A percentile compares a stretch with the other conserved stretches of the same genome.
phyloP scores from a whole-genome alignment of 73 alveolate species.

The Blepharisma japonicum region DNA sequence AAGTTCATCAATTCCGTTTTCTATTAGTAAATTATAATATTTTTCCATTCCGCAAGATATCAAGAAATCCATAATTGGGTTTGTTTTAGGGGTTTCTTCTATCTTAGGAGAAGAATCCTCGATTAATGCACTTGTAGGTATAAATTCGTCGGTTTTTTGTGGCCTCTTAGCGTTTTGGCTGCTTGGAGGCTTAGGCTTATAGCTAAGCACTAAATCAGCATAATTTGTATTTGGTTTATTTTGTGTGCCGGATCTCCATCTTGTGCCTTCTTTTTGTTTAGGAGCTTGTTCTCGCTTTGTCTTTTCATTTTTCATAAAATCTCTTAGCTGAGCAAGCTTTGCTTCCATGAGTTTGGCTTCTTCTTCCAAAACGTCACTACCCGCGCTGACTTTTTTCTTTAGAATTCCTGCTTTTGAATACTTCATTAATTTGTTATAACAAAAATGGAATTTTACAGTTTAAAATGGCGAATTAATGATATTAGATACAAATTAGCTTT shows the following conservation, averaged over 20 bases:
- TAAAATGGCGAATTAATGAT: no score
- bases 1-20: slow-evolving; percentile 23
- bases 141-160: slow-evolving; percentile 7
- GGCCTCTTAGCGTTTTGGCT: background rate
- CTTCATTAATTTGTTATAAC: background rate
- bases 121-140: background rate
- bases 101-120: background rate
- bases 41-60: slow-evolving; percentile 17
- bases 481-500: no score
- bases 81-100: background rate
- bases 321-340: slow-evolving; percentile 22
- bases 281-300: slow-evolving; percentile 24
- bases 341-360: slow-evolving; percentile 34
- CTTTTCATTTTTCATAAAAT: background rate
- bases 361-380: slow-evolving; percentile 26
- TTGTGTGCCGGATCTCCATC: slow-evolving; percentile 25
- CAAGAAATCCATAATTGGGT: background rate
- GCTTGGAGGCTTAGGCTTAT: slow-evolving; percentile 19
- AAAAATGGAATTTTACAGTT: no score
- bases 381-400: slow-evolving; percentile 31
- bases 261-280: slow-evolving; percentile 18
- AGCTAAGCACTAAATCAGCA: slow-evolving; percentile 17
- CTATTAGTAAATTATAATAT: slow-evolving; percentile 4
- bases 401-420: slow-evolving; percentile 28
- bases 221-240: background rate